A percentile compares a stretch with the other conserved stretches of the same genome.
These are phyloP conservation scores for Suhomyces anneliseae DNA, from an alignment of 1,139 yeast genomes.

Conservation along the genomic window DNA sequence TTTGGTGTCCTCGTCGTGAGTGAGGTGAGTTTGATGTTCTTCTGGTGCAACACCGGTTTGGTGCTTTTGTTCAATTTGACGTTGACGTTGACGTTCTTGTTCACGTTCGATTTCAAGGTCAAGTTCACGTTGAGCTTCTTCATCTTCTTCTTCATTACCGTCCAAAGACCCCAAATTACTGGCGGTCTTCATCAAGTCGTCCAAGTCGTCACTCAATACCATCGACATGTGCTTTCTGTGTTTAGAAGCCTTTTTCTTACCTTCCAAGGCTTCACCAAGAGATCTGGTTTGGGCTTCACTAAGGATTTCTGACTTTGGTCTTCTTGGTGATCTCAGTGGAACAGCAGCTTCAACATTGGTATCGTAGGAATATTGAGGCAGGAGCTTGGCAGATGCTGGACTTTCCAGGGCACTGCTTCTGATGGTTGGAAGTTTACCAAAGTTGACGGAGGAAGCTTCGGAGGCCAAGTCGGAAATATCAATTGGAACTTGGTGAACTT, in stretches of 20 bases:
- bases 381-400: slow-evolving; percentile 5
- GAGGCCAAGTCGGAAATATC: slow-evolving; percentile 10
- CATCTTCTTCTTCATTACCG: background rate
- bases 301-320: slow-evolving; percentile 40
- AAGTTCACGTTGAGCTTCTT: background rate
- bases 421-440: slow-evolving; percentile 21
- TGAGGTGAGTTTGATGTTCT: background rate
- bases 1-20: too few relatives aligned
- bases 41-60: slow-evolving; percentile 3
- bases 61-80: background rate
- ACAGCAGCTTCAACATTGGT: slow-evolving; percentile 42
- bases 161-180: slow-evolving; percentile 18
- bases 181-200: slow-evolving; percentile 43
- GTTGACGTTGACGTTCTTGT: background rate
- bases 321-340: slow-evolving; percentile 43
- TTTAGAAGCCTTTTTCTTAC: slow-evolving; percentile 6
- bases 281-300: slow-evolving; percentile 2
- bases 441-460: slow-evolving; percentile 15
- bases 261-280: slow-evolving; percentile 17
- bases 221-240: slow-evolving; percentile 10
- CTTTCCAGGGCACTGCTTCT: slow-evolving; percentile 6
- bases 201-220: slow-evolving; percentile 38
- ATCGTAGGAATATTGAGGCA: slow-evolving; percentile 33
- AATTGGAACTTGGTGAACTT: slow-evolving; percentile 1
- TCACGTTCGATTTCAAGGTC: background rate